Percentiles rank a stretch among this genome's conserved stretches.
These are phyloP conservation scores for Starmerella floris DNA, from an alignment of 805 yeast genomes.

Conservation along the genomic window DNA sequence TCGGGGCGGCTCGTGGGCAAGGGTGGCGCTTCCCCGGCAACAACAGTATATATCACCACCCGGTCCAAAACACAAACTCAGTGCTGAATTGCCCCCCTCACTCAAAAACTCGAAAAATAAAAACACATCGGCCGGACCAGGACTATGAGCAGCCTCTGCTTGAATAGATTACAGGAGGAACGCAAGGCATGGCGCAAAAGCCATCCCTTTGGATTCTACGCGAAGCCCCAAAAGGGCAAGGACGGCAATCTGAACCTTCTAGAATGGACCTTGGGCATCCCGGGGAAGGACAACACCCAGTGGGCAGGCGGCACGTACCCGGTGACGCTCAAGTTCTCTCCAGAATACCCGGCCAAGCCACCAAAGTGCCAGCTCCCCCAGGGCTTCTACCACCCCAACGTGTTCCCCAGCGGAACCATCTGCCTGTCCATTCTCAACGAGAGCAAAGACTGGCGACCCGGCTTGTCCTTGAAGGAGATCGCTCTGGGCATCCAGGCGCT, in stretches of 20 bases:
- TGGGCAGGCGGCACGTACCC: conserved; percentile 93
- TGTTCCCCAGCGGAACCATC: conserved; percentile 93
- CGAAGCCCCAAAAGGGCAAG: conserved; percentile 66
- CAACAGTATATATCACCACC: no score
- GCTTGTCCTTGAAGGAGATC: conserved; percentile 79
- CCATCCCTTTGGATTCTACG: conserved; percentile 95
- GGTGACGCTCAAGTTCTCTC: conserved; percentile 61
- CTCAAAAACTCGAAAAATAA: no score
- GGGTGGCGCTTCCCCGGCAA: no score
- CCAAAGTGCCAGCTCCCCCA: conserved; percentile 85
- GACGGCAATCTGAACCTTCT: conserved; percentile 80
- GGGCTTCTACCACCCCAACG: conserved; percentile 91
- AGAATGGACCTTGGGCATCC: conserved; percentile 89
- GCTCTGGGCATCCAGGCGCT: conserved; percentile 86
- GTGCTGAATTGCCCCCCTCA: no score
- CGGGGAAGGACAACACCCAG: conserved; percentile 73
- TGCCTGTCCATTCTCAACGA: conserved; percentile 89
- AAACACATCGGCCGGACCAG: no score
- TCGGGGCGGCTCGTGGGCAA: no score
- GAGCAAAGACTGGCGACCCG: conserved; percentile 97
- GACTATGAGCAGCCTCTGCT: conserved; percentile 38
- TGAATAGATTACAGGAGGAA: conserved; percentile 82
- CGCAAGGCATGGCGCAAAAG: conserved; percentile 97
- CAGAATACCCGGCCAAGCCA: conserved; percentile 92
- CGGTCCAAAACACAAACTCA: no score